These are phyloP conservation scores for Melastoma candidum DNA, from an alignment of 441 rosid genomes.

Conservation along the genomic window DNA sequence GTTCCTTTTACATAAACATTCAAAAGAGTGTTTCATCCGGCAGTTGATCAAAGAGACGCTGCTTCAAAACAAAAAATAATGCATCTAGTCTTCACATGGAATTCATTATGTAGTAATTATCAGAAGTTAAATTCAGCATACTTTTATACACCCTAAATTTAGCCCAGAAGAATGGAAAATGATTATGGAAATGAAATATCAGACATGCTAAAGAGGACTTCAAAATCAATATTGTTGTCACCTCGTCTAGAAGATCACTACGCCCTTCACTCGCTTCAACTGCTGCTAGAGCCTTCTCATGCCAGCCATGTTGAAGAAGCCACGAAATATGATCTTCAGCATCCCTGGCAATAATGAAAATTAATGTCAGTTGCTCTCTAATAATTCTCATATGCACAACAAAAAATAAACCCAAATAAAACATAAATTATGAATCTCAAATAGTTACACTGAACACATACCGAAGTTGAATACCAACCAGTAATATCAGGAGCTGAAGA, in stretches of 20 bases:
- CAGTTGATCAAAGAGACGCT: too few relatives aligned
- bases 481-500: too few relatives aligned
- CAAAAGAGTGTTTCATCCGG: too few relatives aligned
- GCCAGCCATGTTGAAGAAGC: conserved; percentile 98
- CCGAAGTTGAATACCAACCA: conserved; percentile 11
- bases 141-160: too few relatives aligned
- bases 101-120: too few relatives aligned
- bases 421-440: neutral
- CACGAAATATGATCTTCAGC: conserved; percentile 97
- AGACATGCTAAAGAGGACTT: neutral
- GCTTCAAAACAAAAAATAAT: too few relatives aligned
- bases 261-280: conserved; percentile 97
- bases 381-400: too few relatives aligned
- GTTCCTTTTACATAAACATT: too few relatives aligned
- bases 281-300: conserved; percentile 97
- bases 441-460: conserved; percentile 1
- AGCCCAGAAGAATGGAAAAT: neutral
- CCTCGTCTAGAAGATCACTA: conserved; percentile 93
- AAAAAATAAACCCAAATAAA: too few relatives aligned
- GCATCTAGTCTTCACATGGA: too few relatives aligned
- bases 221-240: conserved; percentile 17
- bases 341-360: conserved; percentile 45
- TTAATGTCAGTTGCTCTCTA: too few relatives aligned
- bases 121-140: too few relatives aligned
- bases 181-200: neutral